phyloP scores from a whole-genome alignment of 2,329 filamentous ascomycete genomes.

The Neurospora sp. region DNA sequence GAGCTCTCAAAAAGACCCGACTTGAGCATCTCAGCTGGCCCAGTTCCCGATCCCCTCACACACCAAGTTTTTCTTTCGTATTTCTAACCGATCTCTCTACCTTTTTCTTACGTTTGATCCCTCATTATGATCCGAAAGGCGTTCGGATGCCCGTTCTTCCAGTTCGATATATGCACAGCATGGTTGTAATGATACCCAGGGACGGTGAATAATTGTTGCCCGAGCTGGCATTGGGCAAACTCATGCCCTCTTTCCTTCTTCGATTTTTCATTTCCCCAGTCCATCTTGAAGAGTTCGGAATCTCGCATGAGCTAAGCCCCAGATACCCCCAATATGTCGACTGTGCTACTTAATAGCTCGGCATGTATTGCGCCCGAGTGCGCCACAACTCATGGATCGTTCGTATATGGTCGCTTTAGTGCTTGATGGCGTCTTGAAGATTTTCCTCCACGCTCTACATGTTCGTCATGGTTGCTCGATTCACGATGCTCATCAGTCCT shows the following conservation, averaged over 20 bases:
- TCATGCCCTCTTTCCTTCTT: neutral
- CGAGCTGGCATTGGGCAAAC: neutral
- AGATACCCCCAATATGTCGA: neutral
- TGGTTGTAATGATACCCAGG: too few relatives aligned
- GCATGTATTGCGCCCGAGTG: neutral
- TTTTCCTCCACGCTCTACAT: neutral
- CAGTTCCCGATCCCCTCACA: neutral
- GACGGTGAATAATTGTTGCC: too few relatives aligned
- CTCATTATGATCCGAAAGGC: neutral
- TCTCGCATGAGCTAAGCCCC: neutral
- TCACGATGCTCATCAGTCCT: neutral
- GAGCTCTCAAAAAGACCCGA: too few relatives aligned
- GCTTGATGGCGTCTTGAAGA: neutral
- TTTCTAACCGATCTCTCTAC: neutral
- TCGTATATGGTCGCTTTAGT: neutral
- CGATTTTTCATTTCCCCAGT: neutral
- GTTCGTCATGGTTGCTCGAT: neutral
- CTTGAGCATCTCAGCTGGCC: neutral
- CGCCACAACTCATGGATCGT: neutral
- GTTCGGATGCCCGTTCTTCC: neutral
- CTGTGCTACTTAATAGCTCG: neutral
- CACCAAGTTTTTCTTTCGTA: neutral
- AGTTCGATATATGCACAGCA: neutral
- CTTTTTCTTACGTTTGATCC: neutral
- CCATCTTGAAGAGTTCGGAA: neutral